Evolutionary conservation across 2,329 filamentous ascomycete species (phyloP).

Genomic region (Knoxdaviesia proteae): DNA sequence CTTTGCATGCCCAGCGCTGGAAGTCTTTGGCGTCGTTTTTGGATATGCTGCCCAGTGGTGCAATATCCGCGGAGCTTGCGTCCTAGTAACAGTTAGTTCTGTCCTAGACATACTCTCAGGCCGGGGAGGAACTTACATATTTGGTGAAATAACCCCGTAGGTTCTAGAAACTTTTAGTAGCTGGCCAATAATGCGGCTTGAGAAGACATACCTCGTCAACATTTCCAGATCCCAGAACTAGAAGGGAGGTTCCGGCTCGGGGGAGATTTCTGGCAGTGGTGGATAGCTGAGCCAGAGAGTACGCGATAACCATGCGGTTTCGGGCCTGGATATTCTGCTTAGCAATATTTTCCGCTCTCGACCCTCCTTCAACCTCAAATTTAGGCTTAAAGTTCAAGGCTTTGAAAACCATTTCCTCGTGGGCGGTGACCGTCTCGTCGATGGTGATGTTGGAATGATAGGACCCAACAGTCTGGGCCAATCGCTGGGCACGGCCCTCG

Average conservation of each 20-base stretch:
- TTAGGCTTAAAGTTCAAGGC: slow-evolving; percentile 12
- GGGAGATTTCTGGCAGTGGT: slow-evolving; percentile 33
- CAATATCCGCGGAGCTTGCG: slow-evolving; percentile 23
- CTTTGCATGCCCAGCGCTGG: slow-evolving; percentile 32
- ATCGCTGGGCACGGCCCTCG: slow-evolving; percentile 34
- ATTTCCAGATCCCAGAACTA: slow-evolving; percentile 43
- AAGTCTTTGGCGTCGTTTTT: slow-evolving; percentile 49
- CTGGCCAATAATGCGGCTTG: too few species aligned
- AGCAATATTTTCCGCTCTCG: slow-evolving; percentile 34
- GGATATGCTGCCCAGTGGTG: slow-evolving; percentile 29
- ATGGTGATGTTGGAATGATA: slow-evolving; percentile 60
- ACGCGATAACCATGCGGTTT: slow-evolving; percentile 41
- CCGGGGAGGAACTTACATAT: slow-evolving; percentile 8
- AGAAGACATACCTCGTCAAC: slow-evolving; percentile 20
- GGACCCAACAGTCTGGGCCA: slow-evolving; percentile 41
- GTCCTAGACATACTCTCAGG: slow-evolving; percentile 3
- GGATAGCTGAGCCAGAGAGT: slow-evolving; percentile 40
- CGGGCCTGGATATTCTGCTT: slow-evolving; percentile 50
- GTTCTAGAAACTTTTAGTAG: slow-evolving; percentile 9
- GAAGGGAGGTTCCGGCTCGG: slow-evolving; percentile 29
- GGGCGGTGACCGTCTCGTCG: slow-evolving; percentile 40
- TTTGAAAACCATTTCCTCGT: slow-evolving; percentile 14
- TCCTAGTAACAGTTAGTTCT: slow-evolving; percentile 8
- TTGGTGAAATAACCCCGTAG: slow-evolving; percentile 29
- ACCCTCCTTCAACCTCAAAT: slow-evolving; percentile 37